Conservation (phyloP, 1,284 basidiomycete species). For the Meripilus lineatus region DNA sequence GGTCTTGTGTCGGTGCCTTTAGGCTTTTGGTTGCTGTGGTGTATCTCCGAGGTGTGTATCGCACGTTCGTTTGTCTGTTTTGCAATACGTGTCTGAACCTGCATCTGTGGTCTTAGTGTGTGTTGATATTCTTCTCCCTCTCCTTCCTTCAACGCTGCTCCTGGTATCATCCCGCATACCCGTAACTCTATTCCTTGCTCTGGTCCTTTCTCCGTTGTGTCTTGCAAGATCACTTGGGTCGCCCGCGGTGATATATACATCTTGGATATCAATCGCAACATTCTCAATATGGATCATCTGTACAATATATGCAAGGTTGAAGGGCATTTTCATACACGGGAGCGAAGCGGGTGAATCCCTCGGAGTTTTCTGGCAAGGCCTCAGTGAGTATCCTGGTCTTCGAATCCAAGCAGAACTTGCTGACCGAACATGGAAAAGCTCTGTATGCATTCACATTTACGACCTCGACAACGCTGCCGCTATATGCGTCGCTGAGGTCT, state of each 20-base stretch:
- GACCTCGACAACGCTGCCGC: conserved; percentile 55
- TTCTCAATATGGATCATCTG: conserved; percentile 57
- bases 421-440: conserved; percentile 30
- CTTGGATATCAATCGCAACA: conserved; percentile 50
- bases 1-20: conserved; percentile 37
- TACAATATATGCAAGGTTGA: conserved; percentile 43
- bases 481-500: conserved; percentile 56
- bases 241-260: conserved; percentile 47
- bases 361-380: conserved; percentile 56
- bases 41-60: conserved; percentile 58
- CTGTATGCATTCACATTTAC: conserved; percentile 59
- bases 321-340: conserved; percentile 33
- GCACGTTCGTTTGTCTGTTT: background rate
- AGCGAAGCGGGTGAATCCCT: conserved; percentile 34
- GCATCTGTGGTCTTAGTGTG: conserved; percentile 36
- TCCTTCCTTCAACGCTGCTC: conserved; percentile 31
- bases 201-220: conserved; percentile 45
- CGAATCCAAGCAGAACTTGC: too few relatives aligned
- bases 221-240: conserved; percentile 49
- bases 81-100: background rate
- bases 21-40: conserved; percentile 49
- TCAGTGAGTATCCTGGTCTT: too few relatives aligned
- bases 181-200: conserved; percentile 34
- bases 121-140: conserved; percentile 42
- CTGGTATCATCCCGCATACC: conserved; percentile 30